These are phyloP conservation scores for Diplosphaera chodatii DNA, from an alignment of 139 green algal species.

Conservation along the genomic window DNA sequence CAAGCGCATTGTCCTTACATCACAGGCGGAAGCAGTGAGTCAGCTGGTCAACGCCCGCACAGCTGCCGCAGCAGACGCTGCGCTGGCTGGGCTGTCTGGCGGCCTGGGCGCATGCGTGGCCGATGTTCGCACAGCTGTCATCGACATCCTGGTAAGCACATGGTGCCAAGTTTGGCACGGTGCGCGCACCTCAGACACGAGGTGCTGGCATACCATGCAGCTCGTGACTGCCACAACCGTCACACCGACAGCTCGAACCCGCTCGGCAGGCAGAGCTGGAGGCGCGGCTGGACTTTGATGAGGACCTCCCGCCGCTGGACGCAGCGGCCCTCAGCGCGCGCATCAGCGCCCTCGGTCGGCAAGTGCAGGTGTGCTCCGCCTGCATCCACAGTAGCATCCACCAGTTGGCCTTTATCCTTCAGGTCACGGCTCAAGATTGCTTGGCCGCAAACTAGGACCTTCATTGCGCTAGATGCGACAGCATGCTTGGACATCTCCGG, in stretches of 20 bases:
- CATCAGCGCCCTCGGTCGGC: conserved; percentile 30
- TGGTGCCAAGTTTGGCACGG: too few relatives aligned
- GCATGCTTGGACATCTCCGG: too few relatives aligned
- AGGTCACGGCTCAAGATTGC: too few relatives aligned
- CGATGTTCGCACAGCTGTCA: conserved; percentile 38
- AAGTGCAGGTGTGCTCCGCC: conserved; percentile 10
- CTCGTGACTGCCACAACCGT: too few relatives aligned
- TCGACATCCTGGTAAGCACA: conserved; percentile 61
- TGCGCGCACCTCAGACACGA: too few relatives aligned
- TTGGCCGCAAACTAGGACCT: too few relatives aligned
- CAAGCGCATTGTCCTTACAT: too few relatives aligned
- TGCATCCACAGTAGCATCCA: too few relatives aligned
- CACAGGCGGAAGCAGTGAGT: conserved; percentile 60
- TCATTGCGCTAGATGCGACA: too few relatives aligned
- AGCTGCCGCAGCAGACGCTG: conserved; percentile 74
- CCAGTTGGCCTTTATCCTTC: too few relatives aligned
- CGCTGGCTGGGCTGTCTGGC: conserved; percentile 70
- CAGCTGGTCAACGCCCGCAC: conserved; percentile 79
- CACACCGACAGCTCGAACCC: too few relatives aligned
- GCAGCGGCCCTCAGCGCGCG: conserved; percentile 27
- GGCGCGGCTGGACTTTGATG: conserved; percentile 85
- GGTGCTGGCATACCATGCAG: too few relatives aligned
- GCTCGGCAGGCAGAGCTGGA: conserved; percentile 8
- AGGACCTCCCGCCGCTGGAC: conserved; percentile 84
- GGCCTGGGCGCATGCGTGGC: conserved; percentile 56